Conservation (phyloP, 805 yeast genomes). For the Isabelozyma rhagii region DNA sequence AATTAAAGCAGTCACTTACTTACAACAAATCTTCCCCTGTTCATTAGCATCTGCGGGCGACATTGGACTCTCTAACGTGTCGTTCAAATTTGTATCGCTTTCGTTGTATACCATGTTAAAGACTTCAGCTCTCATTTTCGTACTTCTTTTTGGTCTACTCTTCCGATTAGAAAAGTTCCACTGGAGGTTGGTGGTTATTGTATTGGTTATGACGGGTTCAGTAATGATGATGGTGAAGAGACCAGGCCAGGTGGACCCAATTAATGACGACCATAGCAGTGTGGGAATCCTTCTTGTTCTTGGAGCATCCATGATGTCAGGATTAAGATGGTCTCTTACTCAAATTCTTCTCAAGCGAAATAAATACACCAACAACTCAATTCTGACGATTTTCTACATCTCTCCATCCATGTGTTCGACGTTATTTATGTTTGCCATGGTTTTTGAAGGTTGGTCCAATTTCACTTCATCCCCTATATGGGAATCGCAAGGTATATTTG, state of each 20-base stretch:
- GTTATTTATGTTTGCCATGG: conserved; percentile 58
- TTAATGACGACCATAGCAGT: conserved; percentile 16
- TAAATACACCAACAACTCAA: conserved; percentile 65
- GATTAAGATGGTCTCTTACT: conserved; percentile 93
- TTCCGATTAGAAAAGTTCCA: conserved; percentile 76
- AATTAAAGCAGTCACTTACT: conserved; percentile 27
- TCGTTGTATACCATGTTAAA: conserved; percentile 91
- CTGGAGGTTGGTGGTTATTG: conserved; percentile 65
- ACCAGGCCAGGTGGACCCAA: conserved; percentile 9
- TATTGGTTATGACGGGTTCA: conserved; percentile 74
- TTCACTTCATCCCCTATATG: conserved; percentile 60
- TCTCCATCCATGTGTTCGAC: conserved; percentile 79
- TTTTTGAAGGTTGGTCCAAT: conserved; percentile 63
- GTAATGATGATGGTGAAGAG: conserved; percentile 81
- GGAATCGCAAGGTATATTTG: conserved; percentile 53
- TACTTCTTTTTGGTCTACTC: conserved; percentile 79
- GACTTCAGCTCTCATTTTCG: conserved; percentile 85
- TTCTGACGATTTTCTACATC: conserved; percentile 76
- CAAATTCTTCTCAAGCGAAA: conserved; percentile 71
- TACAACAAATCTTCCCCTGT: conserved; percentile 70
- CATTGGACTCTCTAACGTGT: conserved; percentile 86
- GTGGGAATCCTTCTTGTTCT: conserved; percentile 75
- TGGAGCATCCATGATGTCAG: conserved; percentile 76
- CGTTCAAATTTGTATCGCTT: conserved; percentile 74
- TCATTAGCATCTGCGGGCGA: conserved; percentile 88